These are phyloP conservation scores for Purpureocillium lavendulum DNA, from an alignment of 2,329 filamentous ascomycete species.

Conservation along the genomic window DNA sequence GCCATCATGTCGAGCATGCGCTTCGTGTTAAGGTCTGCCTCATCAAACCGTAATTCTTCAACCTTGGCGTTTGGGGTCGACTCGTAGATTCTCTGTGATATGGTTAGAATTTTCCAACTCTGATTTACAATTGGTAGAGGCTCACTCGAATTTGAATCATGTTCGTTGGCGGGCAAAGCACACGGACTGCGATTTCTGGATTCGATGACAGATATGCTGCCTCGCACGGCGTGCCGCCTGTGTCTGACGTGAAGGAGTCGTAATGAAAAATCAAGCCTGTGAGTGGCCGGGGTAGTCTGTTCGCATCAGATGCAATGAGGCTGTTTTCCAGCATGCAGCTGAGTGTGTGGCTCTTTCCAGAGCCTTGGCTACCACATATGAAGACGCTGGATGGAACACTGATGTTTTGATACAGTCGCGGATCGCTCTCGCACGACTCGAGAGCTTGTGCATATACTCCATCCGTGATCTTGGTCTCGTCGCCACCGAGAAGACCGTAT, in stretches of 20 bases:
- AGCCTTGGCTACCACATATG: slow-evolving; percentile 57
- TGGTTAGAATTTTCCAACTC: slow-evolving; percentile 4
- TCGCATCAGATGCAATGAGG: slow-evolving; percentile 35
- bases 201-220: slow-evolving; percentile 45
- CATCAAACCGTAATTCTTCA: slow-evolving; percentile 39
- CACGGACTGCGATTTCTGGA: slow-evolving; percentile 34
- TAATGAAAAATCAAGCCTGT: slow-evolving; percentile 59
- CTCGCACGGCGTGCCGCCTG: slow-evolving; percentile 45
- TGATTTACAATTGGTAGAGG: too few species aligned
- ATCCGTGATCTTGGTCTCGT: slow-evolving; percentile 1
- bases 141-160: slow-evolving; percentile 27
- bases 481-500: slow-evolving; percentile 11
- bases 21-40: slow-evolving; percentile 45
- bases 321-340: slow-evolving; percentile 50
- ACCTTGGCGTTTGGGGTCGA: slow-evolving; percentile 35
- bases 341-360: slow-evolving; percentile 55
- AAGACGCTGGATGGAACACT: slow-evolving; percentile 48
- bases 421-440: slow-evolving; percentile 6
- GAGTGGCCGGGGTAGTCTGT: slow-evolving; percentile 40
- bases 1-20: slow-evolving; percentile 55
- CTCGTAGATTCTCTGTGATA: slow-evolving; percentile 29
- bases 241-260: slow-evolving; percentile 43
- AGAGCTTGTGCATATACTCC: too few species aligned
- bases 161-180: slow-evolving; percentile 48
- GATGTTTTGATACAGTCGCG: slow-evolving; percentile 36